Base-by-base conservation (phyloP, 345 rosid genomes). In the Hypericum androsaemum region DNA sequence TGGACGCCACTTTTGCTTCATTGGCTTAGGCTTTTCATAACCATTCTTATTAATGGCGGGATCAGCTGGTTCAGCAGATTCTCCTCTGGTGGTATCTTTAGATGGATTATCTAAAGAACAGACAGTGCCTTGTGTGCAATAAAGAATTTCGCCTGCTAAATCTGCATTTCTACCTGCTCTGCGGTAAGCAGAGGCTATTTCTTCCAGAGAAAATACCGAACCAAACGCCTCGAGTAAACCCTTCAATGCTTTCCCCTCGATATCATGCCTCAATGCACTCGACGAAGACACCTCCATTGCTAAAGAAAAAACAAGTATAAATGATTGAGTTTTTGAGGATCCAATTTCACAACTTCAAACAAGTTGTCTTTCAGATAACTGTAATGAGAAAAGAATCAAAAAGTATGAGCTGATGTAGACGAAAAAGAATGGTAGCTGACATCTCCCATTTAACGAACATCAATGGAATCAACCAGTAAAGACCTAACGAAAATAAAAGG, bases 201-300 rank as follows among this genome's bases (percentile, higher is more conserved):
- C 80, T 57, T 80, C 74, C 32, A 70, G 75, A 50, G 82, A 62
- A 54, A 74, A 72, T 43, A 58, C 57, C 38, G 75, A 63, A 10
- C 82, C 78, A 61, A 77, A 77, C 47, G 64, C 64, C 48, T 71
- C 71, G 38, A 70, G 67, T 63, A 80, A 71, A 47, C 56, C 67
- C 59, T 62, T 62, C 59, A 77, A 66, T 56, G 69, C 63, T 50
- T 59, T 61, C 39, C 53, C 49, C 53, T 71, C 71, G 10, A 54
- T 57, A 62, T 66, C 74, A 46, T 22, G 32, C 32, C 4, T 22
- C 32, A 22, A 22, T 4, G 2, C 1, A 4, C 32, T 22, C 32
- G 32, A 22, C 32, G 32, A 22, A 22, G 32, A 22, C 32, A 22
- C 32, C 32, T 22, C 32, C 32, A 22, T 22, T 22, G 32, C 32